These are phyloP conservation scores for Bacidia gigantensis DNA, from an alignment of 495 filamentous ascomycete genomes.

Conservation along the genomic window DNA sequence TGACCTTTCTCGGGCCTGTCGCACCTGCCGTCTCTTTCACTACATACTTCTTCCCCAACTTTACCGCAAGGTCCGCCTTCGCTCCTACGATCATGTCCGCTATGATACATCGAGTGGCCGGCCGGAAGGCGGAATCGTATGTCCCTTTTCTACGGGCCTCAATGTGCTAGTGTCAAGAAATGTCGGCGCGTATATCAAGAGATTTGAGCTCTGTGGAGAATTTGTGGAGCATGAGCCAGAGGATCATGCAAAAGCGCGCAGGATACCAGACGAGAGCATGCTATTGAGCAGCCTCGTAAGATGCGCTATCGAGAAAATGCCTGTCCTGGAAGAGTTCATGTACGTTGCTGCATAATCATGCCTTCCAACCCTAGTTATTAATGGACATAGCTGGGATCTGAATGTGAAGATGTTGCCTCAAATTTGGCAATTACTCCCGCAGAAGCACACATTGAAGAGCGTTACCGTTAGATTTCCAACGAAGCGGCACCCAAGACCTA, in stretches of 20 bases:
- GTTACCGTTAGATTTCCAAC: slow-evolving; percentile 43
- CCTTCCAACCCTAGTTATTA: neutral
- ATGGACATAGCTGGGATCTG: slow-evolving; percentile 40
- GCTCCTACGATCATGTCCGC: slow-evolving; percentile 46
- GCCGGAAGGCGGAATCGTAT: slow-evolving; percentile 46
- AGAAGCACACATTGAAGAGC: slow-evolving; percentile 35
- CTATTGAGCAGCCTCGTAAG: slow-evolving; percentile 47
- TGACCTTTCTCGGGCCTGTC: slow-evolving; percentile 43
- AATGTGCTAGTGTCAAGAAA: slow-evolving; percentile 45
- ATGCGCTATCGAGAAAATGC: slow-evolving; percentile 46
- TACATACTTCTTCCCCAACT: slow-evolving; percentile 52
- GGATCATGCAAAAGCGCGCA: slow-evolving; percentile 40
- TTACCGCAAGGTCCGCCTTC: slow-evolving; percentile 41
- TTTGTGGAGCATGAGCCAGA: slow-evolving; percentile 45
- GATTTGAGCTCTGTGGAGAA: slow-evolving; percentile 39
- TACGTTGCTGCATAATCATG: slow-evolving; percentile 8
- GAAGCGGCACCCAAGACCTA: slow-evolving; percentile 42
- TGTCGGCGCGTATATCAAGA: slow-evolving; percentile 37
- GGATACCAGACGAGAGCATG: slow-evolving; percentile 50
- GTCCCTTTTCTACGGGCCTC: slow-evolving; percentile 49
- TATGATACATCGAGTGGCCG: slow-evolving; percentile 36
- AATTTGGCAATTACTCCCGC: slow-evolving; percentile 40
- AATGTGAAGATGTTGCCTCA: slow-evolving; percentile 49
- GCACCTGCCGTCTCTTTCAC: slow-evolving; percentile 48
- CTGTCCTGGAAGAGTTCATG: slow-evolving; percentile 38